A percentile compares a stretch with the other conserved stretches of the same genome.
phyloP scores from a whole-genome alignment of 768 basidiomycete genomes.

The Tulasnella sp. region DNA sequence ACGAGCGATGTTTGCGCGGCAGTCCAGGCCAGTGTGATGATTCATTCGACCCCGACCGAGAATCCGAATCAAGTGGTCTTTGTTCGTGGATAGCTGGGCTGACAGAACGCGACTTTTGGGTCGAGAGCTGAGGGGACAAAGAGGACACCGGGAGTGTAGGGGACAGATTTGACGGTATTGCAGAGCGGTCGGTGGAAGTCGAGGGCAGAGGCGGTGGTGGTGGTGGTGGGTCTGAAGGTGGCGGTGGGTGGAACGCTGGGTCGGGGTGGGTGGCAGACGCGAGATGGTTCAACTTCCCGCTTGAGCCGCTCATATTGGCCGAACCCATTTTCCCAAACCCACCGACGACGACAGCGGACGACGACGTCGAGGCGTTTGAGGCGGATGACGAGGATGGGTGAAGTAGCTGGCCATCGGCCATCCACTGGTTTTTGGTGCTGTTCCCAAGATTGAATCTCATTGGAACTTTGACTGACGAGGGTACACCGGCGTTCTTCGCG shows the following conservation, averaged over 20 bases:
- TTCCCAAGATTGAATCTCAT: slow-evolving; percentile 6
- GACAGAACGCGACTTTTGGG: background rate
- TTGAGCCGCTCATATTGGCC: background rate
- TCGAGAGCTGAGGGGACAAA: background rate
- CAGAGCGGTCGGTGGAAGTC: slow-evolving; percentile 19
- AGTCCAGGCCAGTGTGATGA: slow-evolving; percentile 10
- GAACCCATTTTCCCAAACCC: background rate
- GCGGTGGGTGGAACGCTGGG: slow-evolving; percentile 28
- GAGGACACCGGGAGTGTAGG: slow-evolving; percentile 20
- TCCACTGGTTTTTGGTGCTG: background rate
- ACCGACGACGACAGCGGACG: background rate
- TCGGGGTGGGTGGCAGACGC: slow-evolving; percentile 23
- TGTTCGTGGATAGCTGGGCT: background rate
- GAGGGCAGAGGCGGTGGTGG: slow-evolving; percentile 21
- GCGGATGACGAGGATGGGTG: slow-evolving; percentile 21
- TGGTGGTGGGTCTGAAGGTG: slow-evolving; percentile 24
- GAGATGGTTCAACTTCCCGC: slow-evolving; percentile 17
- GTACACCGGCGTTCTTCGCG: background rate
- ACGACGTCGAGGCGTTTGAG: background rate
- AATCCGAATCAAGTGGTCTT: background rate
- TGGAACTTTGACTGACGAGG: slow-evolving; percentile 1
- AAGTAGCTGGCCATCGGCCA: slow-evolving; percentile 20
- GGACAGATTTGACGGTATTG: background rate
- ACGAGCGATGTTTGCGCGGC: slow-evolving; percentile 15
- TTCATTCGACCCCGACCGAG: slow-evolving; percentile 11